Percentiles rank a stretch among this genome's conserved stretches.
Conservation (phyloP, 2,329 filamentous ascomycete species). For the Phialophora tarda region DNA sequence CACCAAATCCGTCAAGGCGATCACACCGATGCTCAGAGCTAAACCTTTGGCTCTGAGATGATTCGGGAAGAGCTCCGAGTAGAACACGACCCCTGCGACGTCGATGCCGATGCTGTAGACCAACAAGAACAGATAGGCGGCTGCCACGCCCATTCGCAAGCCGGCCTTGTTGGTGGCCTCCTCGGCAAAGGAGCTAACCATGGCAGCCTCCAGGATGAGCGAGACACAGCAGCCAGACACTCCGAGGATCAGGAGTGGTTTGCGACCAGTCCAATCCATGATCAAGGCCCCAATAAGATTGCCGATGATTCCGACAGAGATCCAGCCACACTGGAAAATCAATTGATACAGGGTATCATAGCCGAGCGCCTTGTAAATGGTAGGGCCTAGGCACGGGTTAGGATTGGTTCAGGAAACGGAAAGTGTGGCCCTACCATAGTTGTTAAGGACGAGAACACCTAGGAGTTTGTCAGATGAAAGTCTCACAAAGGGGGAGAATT, state of each 20-base stretch:
- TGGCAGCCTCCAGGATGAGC: conserved; percentile 36
- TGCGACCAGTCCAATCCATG: conserved; percentile 38
- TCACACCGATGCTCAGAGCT: conserved; percentile 24
- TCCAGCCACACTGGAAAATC: conserved; percentile 33
- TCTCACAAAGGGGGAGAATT: background rate
- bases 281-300: conserved; percentile 32
- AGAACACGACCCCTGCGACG: conserved; percentile 33
- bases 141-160: conserved; percentile 48
- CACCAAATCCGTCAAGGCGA: conserved; percentile 29
- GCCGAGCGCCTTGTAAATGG: conserved; percentile 32
- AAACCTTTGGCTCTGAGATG: conserved; percentile 30
- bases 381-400: conserved; percentile 17
- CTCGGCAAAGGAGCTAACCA: conserved; percentile 44
- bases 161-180: conserved; percentile 39
- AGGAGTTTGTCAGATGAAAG: background rate
- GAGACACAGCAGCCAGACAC: conserved; percentile 29
- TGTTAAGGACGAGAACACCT: conserved; percentile 30
- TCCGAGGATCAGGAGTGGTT: conserved; percentile 41
- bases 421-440: conserved; percentile 22
- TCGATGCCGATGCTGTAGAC: conserved; percentile 47
- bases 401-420: too few species aligned
- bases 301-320: conserved; percentile 31
- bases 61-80: conserved; percentile 32
- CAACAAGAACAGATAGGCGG: conserved; percentile 49
- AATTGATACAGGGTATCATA: conserved; percentile 31